These are phyloP conservation scores for Magnaporthales sp. DNA, from an alignment of 2,329 filamentous ascomycete species.

Conservation along the genomic window DNA sequence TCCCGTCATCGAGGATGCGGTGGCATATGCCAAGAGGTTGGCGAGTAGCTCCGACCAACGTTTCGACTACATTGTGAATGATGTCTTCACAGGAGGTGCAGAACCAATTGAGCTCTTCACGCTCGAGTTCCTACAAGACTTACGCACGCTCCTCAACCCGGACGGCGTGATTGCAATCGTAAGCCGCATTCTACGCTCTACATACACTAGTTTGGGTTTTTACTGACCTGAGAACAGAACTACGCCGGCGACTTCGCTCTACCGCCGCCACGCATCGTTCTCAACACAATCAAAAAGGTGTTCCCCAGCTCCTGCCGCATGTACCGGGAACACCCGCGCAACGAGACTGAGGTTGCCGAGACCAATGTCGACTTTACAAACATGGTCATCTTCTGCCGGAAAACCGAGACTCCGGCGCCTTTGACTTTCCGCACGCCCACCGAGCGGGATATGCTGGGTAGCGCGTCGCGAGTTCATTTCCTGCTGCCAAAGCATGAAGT, in stretches of 20 bases:
- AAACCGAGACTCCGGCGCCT: slow-evolving; percentile 39
- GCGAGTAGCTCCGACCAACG: slow-evolving; percentile 31
- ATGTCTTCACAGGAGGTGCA: slow-evolving; percentile 94
- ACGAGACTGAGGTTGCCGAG: slow-evolving; percentile 27
- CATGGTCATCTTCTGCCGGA: slow-evolving; percentile 90
- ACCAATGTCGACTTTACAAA: slow-evolving; percentile 73
- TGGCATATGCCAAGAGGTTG: slow-evolving; percentile 51
- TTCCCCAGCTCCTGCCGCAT: slow-evolving; percentile 80
- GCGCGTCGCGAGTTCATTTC: slow-evolving; percentile 59
- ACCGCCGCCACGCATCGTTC: slow-evolving; percentile 66
- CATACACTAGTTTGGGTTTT: not conserved
- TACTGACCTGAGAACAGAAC: slow-evolving; percentile 48
- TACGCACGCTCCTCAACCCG: slow-evolving; percentile 63
- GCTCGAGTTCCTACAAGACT: slow-evolving; percentile 65
- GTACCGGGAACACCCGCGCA: slow-evolving; percentile 67
- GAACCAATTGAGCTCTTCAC: slow-evolving; percentile 89
- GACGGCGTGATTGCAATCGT: slow-evolving; percentile 84
- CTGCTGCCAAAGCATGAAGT: slow-evolving; percentile 68
- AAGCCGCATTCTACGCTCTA: slow-evolving; percentile 25
- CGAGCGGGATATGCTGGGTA: slow-evolving; percentile 61
- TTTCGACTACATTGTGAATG: slow-evolving; percentile 93
- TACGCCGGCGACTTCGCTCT: slow-evolving; percentile 84
- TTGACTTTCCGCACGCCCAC: slow-evolving; percentile 55
- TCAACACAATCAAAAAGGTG: slow-evolving; percentile 71
- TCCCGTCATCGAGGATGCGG: slow-evolving; percentile 74